These are phyloP conservation scores for Plectosphaerella plurivora DNA, from an alignment of 2,329 filamentous ascomycete genomes.

Conservation along the genomic window DNA sequence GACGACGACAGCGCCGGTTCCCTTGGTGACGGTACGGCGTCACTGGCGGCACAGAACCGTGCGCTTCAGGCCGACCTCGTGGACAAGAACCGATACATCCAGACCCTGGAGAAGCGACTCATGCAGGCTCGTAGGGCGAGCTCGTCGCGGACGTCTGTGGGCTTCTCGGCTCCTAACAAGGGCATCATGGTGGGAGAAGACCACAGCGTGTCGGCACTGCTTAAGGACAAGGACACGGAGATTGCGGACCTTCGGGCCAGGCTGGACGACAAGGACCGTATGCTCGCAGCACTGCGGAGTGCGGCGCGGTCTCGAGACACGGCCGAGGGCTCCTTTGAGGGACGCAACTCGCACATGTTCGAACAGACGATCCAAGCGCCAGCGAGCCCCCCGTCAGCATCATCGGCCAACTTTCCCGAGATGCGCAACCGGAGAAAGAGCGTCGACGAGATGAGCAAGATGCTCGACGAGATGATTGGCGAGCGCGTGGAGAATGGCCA, in stretches of 20 bases:
- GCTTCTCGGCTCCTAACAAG: conserved; percentile 57
- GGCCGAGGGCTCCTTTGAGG: conserved; percentile 49
- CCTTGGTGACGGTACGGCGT: conserved; percentile 81
- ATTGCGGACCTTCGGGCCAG: conserved; percentile 86
- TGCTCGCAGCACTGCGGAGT: conserved; percentile 81
- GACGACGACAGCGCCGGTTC: conserved; percentile 73
- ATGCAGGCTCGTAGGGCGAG: conserved; percentile 87
- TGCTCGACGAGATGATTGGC: conserved; percentile 95
- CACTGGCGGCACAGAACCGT: conserved; percentile 76
- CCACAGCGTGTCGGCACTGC: conserved; percentile 63
- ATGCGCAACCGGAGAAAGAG: conserved; percentile 56
- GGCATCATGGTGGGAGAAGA: conserved; percentile 72
- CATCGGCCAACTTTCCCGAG: conserved; percentile 1
- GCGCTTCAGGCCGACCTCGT: conserved; percentile 90
- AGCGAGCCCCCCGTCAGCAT: conserved; percentile 9
- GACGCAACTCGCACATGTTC: conserved; percentile 18
- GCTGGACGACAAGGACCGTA: conserved; percentile 91
- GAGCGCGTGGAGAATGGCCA: conserved; percentile 76
- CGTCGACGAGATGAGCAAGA: conserved; percentile 87
- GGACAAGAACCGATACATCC: conserved; percentile 97
- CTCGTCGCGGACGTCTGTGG: conserved; percentile 79
- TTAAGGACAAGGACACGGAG: conserved; percentile 88
- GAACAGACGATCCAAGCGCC: conserved; percentile 11
- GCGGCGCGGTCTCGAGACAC: conserved; percentile 82
- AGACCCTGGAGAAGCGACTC: conserved; percentile 86